Conservation (phyloP, 2,329 filamentous ascomycete species). For the Beauveria sp. region DNA sequence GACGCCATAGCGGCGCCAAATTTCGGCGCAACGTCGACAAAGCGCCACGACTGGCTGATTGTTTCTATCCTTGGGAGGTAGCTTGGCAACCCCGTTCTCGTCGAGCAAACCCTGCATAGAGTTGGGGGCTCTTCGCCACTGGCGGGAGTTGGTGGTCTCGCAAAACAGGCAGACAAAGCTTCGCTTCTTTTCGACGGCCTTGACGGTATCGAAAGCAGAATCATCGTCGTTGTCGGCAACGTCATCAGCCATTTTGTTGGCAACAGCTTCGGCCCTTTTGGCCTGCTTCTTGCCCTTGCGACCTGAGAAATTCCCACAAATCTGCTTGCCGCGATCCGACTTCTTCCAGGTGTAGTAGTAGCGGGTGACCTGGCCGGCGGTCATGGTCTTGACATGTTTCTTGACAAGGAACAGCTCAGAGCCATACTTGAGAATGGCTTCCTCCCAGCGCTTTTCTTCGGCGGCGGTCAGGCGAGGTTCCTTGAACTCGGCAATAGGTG, state of each 20-base stretch:
- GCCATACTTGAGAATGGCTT: conserved; percentile 81
- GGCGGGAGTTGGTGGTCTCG: conserved; percentile 66
- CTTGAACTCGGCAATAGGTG: conserved; percentile 66
- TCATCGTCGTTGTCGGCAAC: conserved; percentile 89
- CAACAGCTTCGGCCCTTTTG: conserved; percentile 61
- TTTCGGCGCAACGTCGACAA: conserved; percentile 80
- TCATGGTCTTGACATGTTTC: conserved; percentile 76
- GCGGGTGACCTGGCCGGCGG: conserved; percentile 73
- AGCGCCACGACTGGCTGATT: conserved; percentile 70
- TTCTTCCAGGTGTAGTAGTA: conserved; percentile 99
- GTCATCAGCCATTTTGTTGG: conserved; percentile 78
- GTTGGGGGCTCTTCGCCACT: conserved; percentile 86
- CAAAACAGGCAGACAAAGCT: conserved; percentile 95
- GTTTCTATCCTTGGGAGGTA: conserved; percentile 68
- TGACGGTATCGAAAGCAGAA: conserved; percentile 88
- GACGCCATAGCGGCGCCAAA: conserved; percentile 94
- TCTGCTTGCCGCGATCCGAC: conserved; percentile 70
- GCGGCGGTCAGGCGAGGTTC: conserved; percentile 73
- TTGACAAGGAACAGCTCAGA: conserved; percentile 81
- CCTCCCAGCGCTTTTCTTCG: conserved; percentile 86
- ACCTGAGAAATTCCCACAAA: conserved; percentile 85
- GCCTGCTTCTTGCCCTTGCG: conserved; percentile 86
- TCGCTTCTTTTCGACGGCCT: conserved; percentile 71
- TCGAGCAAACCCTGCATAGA: conserved; percentile 63
- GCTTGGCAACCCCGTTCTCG: conserved; percentile 44